A percentile compares a stretch with the other conserved stretches of the same genome.
Conservation (phyloP, 2,329 filamentous ascomycete species). For the Colletotrichum sp. region DNA sequence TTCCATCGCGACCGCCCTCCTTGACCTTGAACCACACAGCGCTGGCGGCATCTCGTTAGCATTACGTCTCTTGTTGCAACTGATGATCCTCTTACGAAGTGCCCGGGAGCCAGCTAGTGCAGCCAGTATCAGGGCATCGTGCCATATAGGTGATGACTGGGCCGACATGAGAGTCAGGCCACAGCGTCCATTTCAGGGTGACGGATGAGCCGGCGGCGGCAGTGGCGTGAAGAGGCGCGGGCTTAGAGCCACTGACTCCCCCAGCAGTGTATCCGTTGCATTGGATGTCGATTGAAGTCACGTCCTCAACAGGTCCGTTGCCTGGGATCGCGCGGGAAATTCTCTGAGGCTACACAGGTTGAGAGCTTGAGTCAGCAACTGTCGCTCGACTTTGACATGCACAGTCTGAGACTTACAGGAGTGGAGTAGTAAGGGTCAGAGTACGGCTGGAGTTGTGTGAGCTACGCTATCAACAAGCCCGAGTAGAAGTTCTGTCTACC, state of each 20-base stretch:
- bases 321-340: constrained; percentile 63
- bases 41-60: constrained; percentile 24
- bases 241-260: constrained; percentile 51
- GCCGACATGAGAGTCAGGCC: constrained; percentile 56
- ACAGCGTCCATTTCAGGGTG: constrained; percentile 59
- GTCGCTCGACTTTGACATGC: neutral
- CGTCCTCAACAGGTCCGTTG: constrained; percentile 62
- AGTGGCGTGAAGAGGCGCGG: constrained; percentile 58
- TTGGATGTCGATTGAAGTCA: constrained; percentile 58
- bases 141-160: constrained; percentile 67
- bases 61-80: constrained; percentile 5
- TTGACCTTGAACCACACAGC: constrained; percentile 64
- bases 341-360: constrained; percentile 9
- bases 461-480: neutral
- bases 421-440: constrained; percentile 18
- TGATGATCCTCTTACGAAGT: constrained; percentile 29
- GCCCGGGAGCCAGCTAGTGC: constrained; percentile 53
- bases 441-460: constrained; percentile 24
- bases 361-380: neutral
- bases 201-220: constrained; percentile 59
- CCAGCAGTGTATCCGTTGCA: constrained; percentile 59
- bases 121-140: constrained; percentile 57
- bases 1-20: constrained; percentile 54
- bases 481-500: constrained; percentile 16
- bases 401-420: neutral